Percentiles rank a stretch among this genome's conserved stretches.
Conservation (phyloP, 2,329 filamentous ascomycete genomes). For the Aspergillus ibericus region DNA sequence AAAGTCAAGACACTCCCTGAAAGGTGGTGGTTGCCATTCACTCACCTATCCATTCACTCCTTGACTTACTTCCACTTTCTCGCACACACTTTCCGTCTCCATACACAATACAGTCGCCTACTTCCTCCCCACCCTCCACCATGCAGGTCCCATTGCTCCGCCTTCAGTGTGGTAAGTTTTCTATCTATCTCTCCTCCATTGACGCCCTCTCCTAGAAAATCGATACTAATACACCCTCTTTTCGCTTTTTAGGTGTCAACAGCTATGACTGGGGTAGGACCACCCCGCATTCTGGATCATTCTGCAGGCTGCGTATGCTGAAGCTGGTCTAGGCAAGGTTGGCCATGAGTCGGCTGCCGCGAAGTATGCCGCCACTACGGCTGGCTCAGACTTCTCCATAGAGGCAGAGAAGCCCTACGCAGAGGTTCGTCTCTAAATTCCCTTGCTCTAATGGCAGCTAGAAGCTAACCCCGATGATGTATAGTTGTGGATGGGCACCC, state of each 20-base stretch:
- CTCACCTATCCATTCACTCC: too few species aligned
- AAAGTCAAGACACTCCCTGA: too few species aligned
- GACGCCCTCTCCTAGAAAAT: background rate
- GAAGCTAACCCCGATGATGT: slow-evolving; percentile 13
- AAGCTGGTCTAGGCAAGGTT: slow-evolving; percentile 66
- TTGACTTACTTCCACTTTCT: background rate
- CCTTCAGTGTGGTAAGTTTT: slow-evolving; percentile 59
- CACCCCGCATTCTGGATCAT: background rate
- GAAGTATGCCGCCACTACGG: slow-evolving; percentile 82
- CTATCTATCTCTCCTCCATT: background rate
- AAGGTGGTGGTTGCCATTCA: too few species aligned
- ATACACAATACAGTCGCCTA: background rate
- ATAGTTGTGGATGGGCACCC: slow-evolving; percentile 98
- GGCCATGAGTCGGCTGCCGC: slow-evolving; percentile 85
- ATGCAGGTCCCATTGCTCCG: slow-evolving; percentile 82
- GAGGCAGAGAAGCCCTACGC: slow-evolving; percentile 90
- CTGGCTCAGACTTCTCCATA: slow-evolving; percentile 70
- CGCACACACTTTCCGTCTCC: slow-evolving; percentile 1
- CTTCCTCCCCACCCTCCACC: slow-evolving; percentile 19
- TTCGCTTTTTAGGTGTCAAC: slow-evolving; percentile 70
- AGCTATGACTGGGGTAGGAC: slow-evolving; percentile 90
- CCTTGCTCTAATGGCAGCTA: background rate
- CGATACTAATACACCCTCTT: background rate
- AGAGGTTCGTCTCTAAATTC: slow-evolving; percentile 59
- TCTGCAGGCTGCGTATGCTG: slow-evolving; percentile 20